Percentiles rank a stretch among this genome's conserved stretches.
Conservation (phyloP, 345 rosid genomes). For the Syzygium oleosum region DNA sequence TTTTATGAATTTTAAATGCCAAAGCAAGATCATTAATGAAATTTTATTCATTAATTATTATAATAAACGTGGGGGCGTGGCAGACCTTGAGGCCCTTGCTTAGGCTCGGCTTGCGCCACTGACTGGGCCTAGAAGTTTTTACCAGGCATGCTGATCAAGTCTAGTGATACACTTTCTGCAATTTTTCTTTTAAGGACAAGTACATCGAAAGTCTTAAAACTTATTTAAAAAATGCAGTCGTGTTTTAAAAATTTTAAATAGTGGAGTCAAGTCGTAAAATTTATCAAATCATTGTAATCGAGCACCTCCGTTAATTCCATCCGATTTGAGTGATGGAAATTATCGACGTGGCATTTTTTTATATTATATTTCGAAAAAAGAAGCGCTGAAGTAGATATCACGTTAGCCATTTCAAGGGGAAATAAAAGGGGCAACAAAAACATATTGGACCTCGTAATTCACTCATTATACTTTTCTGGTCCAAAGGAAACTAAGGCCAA, state of each 20-base stretch:
- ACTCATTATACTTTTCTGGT: neutral
- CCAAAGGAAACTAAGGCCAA: neutral
- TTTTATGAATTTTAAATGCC: too few species aligned
- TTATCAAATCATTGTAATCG: neutral
- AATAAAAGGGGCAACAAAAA: neutral
- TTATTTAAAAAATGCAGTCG: accelerated
- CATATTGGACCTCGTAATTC: neutral
- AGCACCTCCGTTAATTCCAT: accelerated
- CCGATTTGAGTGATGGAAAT: neutral
- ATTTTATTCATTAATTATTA: too few species aligned
- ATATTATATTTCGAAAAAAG: neutral
- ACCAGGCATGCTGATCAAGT: too few species aligned
- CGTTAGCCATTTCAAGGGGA: neutral
- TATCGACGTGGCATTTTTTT: accelerated
- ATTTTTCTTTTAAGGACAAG: too few species aligned
- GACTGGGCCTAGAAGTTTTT: too few species aligned
- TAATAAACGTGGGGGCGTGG: too few species aligned
- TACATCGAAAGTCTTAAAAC: accelerated
- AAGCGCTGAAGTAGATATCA: too few species aligned
- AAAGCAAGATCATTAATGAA: too few species aligned
- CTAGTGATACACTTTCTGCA: too few species aligned
- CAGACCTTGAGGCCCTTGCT: too few species aligned
- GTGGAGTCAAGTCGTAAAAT: neutral
- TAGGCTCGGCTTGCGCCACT: too few species aligned
- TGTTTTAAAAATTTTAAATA: neutral